phyloP scores from a whole-genome alignment of 257 asterid genomes.

The Lithospermum erythrorhizon region DNA sequence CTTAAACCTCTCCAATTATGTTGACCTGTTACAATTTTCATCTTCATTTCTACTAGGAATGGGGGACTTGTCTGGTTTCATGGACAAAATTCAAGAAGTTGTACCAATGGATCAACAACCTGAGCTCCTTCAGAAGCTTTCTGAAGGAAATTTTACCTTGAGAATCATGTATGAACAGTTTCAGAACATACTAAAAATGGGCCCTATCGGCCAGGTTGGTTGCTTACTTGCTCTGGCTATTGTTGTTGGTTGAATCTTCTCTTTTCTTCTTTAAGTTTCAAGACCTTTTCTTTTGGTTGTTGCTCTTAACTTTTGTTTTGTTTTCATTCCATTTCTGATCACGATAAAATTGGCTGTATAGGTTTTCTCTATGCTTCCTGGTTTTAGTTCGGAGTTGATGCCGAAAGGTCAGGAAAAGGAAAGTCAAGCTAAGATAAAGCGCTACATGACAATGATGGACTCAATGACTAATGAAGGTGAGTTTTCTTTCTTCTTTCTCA shows the following conservation, averaged over 20 bases:
- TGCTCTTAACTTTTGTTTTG: background rate
- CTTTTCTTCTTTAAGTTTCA: background rate
- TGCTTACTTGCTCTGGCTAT: conserved; percentile 11
- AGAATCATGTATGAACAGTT: conserved; percentile 91
- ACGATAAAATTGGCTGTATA: conserved; percentile 7
- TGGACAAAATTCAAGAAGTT: conserved; percentile 93
- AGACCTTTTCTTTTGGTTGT: background rate
- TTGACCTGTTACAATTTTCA: background rate
- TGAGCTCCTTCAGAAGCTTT: conserved; percentile 92
- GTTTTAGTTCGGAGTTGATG: conserved; percentile 84
- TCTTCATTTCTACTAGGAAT: conserved; percentile 32
- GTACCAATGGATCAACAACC: conserved; percentile 99
- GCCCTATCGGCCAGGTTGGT: conserved; percentile 88
- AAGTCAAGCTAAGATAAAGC: conserved; percentile 79
- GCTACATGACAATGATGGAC: conserved; percentile 98
- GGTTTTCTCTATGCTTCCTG: conserved; percentile 96
- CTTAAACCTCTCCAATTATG: background rate
- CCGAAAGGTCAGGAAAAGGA: conserved; percentile 90
- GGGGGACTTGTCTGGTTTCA: conserved; percentile 99
- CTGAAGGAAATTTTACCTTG: conserved; percentile 80
- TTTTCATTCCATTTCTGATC: background rate
- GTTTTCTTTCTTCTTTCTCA: conserved; percentile 1
- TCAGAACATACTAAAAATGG: conserved; percentile 80
- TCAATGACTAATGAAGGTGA: conserved; percentile 95
- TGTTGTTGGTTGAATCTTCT: background rate